Evolutionary conservation across 2,329 filamentous ascomycete species (phyloP), one percentile per base, ranked within the genome.

Genomic region (Phymatotrichopsis omnivora): DNA sequence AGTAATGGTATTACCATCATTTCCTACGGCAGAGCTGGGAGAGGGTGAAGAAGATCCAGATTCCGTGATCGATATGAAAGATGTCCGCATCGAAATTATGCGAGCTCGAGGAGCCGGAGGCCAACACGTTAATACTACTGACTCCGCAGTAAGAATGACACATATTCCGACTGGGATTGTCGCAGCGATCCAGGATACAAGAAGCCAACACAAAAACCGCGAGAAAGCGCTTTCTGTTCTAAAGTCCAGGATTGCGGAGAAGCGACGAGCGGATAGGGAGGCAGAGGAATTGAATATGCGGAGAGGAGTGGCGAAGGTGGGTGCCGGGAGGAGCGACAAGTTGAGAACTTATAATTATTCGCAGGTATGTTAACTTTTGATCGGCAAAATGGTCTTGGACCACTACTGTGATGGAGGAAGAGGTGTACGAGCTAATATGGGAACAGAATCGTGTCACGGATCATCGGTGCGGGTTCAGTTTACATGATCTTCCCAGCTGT

Each of bases 41-140:
- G 71, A 74, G 23, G 64, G 70, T 35, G 77, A 85, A 54, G 79
- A 89, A 51, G 81, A 96, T 58, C 89, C 89, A 0, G 80, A 95
- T 61, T 95, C 93, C 66, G 94, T 87, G 66, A 73, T 98, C 49
- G 77, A 93, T 60, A 77, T 83, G 5, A 73, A 78, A 50, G 89
- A 98, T 48, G 85, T 98, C 19, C 73, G 73, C 40, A 70, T 76
- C 16, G 91, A 98, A 61, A 85, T 86, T 50, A 94, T 96, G 87
- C 75, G 87, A 12, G 86, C 91, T 0, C 72, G 85, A 34, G 91
- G 91, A 49, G 89, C 91, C 0, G 91, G 91, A 24, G 91, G 91
- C 1, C 91, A 98, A 67, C 91, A 98, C 65, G 91, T 98, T 61
- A 98, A 98, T 67, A 95, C 89, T 63, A 98, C 91, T 0, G 91